Percentiles rank a stretch among this genome's conserved stretches.
Conservation (phyloP, 202 grass and related monocot genomes). For the Alloteropsis angusta region DNA sequence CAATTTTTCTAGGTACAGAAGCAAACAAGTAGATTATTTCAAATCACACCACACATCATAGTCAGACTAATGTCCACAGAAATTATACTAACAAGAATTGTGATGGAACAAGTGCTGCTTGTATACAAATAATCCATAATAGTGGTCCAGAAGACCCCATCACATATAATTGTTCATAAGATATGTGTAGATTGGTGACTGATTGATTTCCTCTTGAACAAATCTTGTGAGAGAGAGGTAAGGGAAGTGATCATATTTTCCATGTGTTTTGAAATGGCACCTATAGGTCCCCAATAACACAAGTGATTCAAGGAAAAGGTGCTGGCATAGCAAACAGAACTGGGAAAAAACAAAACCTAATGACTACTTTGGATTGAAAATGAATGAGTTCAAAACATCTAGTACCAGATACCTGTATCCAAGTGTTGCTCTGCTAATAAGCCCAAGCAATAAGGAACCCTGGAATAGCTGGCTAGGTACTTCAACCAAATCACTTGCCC, state of each 20-base stretch:
- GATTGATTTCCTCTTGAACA: not conserved
- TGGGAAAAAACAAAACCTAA: not conserved
- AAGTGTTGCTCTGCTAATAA: conserved; percentile 90
- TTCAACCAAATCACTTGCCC: conserved; percentile 80
- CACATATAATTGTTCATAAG: not conserved
- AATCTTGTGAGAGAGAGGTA: not conserved
- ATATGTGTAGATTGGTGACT: not conserved
- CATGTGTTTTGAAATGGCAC: conserved; percentile 2
- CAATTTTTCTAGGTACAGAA: not conserved
- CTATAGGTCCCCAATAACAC: not conserved
- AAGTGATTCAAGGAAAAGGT: conserved; percentile 11
- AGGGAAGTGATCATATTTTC: not conserved
- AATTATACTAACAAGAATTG: not conserved
- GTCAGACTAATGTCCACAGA: not conserved
- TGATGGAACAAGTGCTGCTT: not conserved
- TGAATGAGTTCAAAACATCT: not conserved
- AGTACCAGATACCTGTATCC: conserved; percentile 69
- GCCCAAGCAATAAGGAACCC: conserved; percentile 93
- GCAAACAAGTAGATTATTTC: not conserved
- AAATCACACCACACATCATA: not conserved
- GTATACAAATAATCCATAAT: not conserved
- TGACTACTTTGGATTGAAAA: conserved; percentile 10
- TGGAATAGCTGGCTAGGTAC: conserved; percentile 94
- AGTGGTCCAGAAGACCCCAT: not conserved
- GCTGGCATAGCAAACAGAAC: conserved; percentile 2